Evolutionary conservation across 495 filamentous ascomycete genomes (phyloP).

Genomic region (Tuber indicum): DNA sequence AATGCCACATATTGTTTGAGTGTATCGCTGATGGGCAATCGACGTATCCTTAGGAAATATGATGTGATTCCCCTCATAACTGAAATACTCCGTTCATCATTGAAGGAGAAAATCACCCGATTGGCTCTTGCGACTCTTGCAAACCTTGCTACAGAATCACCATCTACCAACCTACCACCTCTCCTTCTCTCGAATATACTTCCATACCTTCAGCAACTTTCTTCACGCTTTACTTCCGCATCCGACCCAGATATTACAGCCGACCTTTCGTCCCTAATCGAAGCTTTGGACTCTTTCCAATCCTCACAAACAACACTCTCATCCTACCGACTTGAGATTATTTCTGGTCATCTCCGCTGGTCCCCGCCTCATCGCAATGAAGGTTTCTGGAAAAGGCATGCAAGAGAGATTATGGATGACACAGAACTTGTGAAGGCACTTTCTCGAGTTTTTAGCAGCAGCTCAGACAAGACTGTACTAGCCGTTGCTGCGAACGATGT

Average conservation of each 20-base stretch:
- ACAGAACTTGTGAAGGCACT: constrained; percentile 84
- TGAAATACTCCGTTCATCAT: constrained; percentile 79
- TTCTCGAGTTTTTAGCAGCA: constrained; percentile 51
- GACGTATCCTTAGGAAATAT: constrained; percentile 59
- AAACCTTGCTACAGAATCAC: constrained; percentile 61
- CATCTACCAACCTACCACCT: constrained; percentile 60
- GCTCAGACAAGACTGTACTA: constrained; percentile 80
- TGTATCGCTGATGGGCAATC: constrained; percentile 27
- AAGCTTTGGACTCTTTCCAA: constrained; percentile 85
- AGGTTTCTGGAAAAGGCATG: constrained; percentile 91
- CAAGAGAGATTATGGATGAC: constrained; percentile 82
- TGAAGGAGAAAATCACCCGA: constrained; percentile 96
- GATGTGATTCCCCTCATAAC: constrained; percentile 87
- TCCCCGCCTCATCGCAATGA: constrained; percentile 86
- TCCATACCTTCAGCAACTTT: constrained; percentile 68
- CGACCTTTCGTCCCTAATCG: constrained; percentile 67
- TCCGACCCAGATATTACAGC: constrained; percentile 78
- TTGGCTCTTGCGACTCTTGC: constrained; percentile 80
- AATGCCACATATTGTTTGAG: neutral
- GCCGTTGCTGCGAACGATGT: constrained; percentile 96
- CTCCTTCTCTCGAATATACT: constrained; percentile 58
- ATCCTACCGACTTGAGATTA: constrained; percentile 84
- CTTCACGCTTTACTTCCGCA: constrained; percentile 66
- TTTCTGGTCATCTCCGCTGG: constrained; percentile 87
- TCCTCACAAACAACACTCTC: constrained; percentile 96